Conservation (phyloP, 768 basidiomycete species). For the Tulasnella sp. region DNA sequence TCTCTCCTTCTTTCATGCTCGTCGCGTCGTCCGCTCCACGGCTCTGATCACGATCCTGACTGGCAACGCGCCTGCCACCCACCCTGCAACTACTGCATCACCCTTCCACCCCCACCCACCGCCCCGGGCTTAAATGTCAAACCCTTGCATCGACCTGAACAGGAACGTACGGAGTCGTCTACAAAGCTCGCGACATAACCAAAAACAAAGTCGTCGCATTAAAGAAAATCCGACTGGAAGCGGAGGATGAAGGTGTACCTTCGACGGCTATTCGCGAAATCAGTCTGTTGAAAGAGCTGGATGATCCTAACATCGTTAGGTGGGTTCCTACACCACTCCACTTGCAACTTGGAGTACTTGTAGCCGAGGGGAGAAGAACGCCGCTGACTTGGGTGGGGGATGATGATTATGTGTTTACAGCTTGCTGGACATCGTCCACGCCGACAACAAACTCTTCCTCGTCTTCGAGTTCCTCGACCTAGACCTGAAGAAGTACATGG, state of each 20-base stretch:
- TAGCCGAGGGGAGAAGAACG: neutral
- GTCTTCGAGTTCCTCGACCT: conserved; percentile 98
- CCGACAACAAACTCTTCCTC: conserved; percentile 93
- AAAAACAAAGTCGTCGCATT: conserved; percentile 84
- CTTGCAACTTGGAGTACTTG: neutral
- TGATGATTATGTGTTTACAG: conserved; percentile 37
- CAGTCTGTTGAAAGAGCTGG: conserved; percentile 91
- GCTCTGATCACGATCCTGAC: conserved; percentile 13
- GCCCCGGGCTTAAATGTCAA: neutral
- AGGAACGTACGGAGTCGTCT: conserved; percentile 99
- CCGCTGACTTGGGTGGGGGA: neutral
- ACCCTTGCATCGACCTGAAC: neutral
- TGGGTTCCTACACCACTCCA: conserved; percentile 25
- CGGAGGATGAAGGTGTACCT: conserved; percentile 98
- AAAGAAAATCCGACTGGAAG: conserved; percentile 97
- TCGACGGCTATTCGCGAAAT: conserved; percentile 98
- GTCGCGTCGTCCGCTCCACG: neutral
- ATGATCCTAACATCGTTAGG: conserved; percentile 94
- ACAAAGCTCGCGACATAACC: conserved; percentile 82
- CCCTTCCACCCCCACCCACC: neutral
- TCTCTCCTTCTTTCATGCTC: neutral
- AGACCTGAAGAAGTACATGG: conserved; percentile 96
- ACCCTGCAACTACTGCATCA: neutral
- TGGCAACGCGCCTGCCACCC: neutral
- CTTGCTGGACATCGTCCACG: conserved; percentile 91